Evolutionary conservation across 805 yeast genomes (phyloP), one percentile per base, ranked within the genome.

Genomic region (Metschnikowia arizonensis): DNA sequence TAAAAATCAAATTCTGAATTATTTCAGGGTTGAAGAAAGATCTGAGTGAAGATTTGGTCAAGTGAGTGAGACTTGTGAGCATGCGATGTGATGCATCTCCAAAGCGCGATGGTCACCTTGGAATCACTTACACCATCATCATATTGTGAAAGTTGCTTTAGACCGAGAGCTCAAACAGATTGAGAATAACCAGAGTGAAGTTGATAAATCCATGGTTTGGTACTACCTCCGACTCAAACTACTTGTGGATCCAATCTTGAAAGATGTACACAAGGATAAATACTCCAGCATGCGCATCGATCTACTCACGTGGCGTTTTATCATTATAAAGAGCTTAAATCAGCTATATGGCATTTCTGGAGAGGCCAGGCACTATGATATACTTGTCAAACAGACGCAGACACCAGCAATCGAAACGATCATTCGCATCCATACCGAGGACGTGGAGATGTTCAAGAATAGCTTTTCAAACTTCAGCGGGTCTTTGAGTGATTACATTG

Each of bases 341-440:
- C 61, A 59, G 32, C 47, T 64, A 24, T 59, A 68, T 43, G 73
- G 73, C 1, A 42, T 68, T 10, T 50, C 62, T 14, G 73, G 73
- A 3, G 65, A 64, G 45, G 55, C 71, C 0, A 29, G 61, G 7
- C 64, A 56, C 42, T 64, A 55, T 48, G 69, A 65, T 38, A 41
- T 68, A 3, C 50, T 65, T 14, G 50, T 54, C 14, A 42, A 47
- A 10, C 49, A 42, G 29, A 45, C 50, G 9, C 35, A 36, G 4
- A 49, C 44, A 11, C 58, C 58, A 9, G 46, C 54, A 8, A 21
- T 42, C 2, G 44, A 46, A 35, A 53, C 59, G 43, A 44, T 62
- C 8, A 41, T 70, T n/a, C 56, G 66, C 47, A 53, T 66, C 23
- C 60, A 64, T 42, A 34, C 43, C 1, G 61, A 59, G 15, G 75